A percentile compares a stretch with the other conserved stretches of the same genome.
Evolutionary conservation across 1,284 basidiomycete species (phyloP).

Genomic region (Baeospora myosura): DNA sequence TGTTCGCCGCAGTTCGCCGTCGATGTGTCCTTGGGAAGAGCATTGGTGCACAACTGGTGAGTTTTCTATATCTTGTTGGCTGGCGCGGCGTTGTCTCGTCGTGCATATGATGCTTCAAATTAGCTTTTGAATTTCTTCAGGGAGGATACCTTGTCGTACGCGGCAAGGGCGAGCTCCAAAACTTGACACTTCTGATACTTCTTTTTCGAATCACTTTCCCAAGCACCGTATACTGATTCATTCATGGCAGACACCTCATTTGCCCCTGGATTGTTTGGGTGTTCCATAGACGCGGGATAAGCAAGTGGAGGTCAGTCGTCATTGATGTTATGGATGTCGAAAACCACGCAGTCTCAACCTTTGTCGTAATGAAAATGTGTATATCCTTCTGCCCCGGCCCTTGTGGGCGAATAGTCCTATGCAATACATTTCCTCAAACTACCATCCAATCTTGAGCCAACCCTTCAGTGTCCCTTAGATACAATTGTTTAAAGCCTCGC

Average conservation of each 20-base stretch:
- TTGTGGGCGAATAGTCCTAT: too few relatives aligned
- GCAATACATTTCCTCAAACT: too few relatives aligned
- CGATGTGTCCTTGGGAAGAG: slow-evolving; percentile 4
- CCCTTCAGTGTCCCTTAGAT: too few relatives aligned
- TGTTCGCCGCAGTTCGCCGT: slow-evolving; percentile 25
- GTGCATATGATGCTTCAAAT: slow-evolving; percentile 51
- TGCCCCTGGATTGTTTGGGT: too few relatives aligned
- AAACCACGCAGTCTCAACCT: too few relatives aligned
- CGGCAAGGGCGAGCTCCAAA: slow-evolving; percentile 63
- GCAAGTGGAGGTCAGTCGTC: too few relatives aligned
- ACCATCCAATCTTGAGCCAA: too few relatives aligned
- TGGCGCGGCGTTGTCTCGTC: too few relatives aligned
- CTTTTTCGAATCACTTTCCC: slow-evolving; percentile 35
- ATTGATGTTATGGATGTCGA: too few relatives aligned
- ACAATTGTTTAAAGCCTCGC: slow-evolving; percentile 24
- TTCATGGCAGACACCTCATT: background rate
- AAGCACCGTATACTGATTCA: background rate
- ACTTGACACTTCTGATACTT: slow-evolving; percentile 66
- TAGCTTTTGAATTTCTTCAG: slow-evolving; percentile 80
- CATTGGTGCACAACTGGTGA: slow-evolving; percentile 34
- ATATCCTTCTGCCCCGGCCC: too few relatives aligned
- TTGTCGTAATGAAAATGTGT: too few relatives aligned
- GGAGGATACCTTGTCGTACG: slow-evolving; percentile 56
- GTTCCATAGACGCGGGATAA: too few relatives aligned
- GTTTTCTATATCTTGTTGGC: slow-evolving; percentile 11